phyloP scores from a whole-genome alignment of 2,329 filamentous ascomycete species.

The Westerdykella aurantiaca region DNA sequence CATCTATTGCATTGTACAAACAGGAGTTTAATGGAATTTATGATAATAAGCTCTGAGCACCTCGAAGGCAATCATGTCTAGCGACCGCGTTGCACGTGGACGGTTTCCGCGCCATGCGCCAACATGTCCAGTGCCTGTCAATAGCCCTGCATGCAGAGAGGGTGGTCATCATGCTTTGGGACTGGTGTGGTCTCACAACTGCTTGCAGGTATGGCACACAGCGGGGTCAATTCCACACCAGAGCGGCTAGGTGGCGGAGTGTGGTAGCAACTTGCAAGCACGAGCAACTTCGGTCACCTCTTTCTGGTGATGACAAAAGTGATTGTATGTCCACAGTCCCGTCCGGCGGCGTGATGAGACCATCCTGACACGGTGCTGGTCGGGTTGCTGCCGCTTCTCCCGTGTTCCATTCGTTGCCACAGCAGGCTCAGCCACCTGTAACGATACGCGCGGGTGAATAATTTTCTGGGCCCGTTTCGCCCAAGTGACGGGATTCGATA shows the following conservation, averaged over 20 bases:
- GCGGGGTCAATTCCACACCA: conserved; percentile 6
- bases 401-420: conserved; percentile 29
- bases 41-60: no score
- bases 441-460: conserved; percentile 25
- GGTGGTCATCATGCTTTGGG: conserved; percentile 8
- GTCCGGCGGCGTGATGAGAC: conserved; percentile 11
- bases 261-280: conserved; percentile 1
- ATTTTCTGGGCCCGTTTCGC: conserved; percentile 17
- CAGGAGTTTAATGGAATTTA: no score
- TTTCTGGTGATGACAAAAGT: conserved; percentile 14
- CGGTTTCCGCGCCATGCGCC: background rate
- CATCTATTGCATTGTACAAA: no score
- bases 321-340: no score
- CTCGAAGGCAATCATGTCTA: no score
- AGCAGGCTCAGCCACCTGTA: conserved; percentile 13
- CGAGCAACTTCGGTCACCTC: conserved; percentile 9
- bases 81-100: background rate
- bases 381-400: conserved; percentile 17
- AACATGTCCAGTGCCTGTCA: background rate
- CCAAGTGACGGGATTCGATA: conserved; percentile 6
- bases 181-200: conserved; percentile 6
- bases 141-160: background rate
- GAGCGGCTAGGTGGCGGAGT: background rate
- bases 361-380: background rate
- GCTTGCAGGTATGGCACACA: conserved; percentile 3